A percentile compares a stretch with the other conserved stretches of the same genome.
Evolutionary conservation across 306 rosid species (phyloP).

Genomic region (Lathyrus tuberosus): DNA sequence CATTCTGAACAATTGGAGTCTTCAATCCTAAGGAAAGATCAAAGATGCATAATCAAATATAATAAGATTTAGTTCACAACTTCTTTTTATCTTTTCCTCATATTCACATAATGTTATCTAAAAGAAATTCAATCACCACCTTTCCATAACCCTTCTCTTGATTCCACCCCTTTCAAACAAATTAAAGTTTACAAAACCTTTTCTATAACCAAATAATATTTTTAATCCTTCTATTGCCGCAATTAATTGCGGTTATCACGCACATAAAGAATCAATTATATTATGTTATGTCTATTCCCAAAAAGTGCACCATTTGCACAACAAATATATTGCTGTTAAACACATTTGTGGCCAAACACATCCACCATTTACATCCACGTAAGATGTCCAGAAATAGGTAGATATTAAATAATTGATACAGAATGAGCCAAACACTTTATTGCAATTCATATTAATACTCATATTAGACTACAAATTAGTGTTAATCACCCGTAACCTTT

Average conservation of each 20-base stretch:
- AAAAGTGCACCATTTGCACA: conserved; percentile 36
- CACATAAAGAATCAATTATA: conserved; percentile 33
- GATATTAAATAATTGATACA: conserved; percentile 17
- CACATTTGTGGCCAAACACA: conserved; percentile 26
- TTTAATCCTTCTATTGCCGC: conserved; percentile 24
- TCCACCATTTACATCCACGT: background rate
- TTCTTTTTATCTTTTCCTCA: too few species aligned
- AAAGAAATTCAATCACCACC: too few species aligned
- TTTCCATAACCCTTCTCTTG: too few species aligned
- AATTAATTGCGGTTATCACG: conserved; percentile 60
- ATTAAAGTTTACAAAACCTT: too few species aligned
- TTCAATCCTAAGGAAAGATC: too few species aligned
- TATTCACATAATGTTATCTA: too few species aligned
- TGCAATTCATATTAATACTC: conserved; percentile 15
- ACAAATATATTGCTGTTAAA: conserved; percentile 26
- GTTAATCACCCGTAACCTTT: background rate
- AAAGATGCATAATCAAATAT: too few species aligned
- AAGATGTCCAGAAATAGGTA: background rate
- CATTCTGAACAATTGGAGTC: too few species aligned
- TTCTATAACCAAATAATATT: too few species aligned
- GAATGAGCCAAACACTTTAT: conserved; percentile 19
- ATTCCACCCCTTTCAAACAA: background rate
- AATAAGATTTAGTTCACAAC: too few species aligned
- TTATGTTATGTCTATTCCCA: conserved; percentile 22
- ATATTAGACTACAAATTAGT: conserved; percentile 3